phyloP scores from a whole-genome alignment of 148 eudicot species.

The Simmondsia chinensis region DNA sequence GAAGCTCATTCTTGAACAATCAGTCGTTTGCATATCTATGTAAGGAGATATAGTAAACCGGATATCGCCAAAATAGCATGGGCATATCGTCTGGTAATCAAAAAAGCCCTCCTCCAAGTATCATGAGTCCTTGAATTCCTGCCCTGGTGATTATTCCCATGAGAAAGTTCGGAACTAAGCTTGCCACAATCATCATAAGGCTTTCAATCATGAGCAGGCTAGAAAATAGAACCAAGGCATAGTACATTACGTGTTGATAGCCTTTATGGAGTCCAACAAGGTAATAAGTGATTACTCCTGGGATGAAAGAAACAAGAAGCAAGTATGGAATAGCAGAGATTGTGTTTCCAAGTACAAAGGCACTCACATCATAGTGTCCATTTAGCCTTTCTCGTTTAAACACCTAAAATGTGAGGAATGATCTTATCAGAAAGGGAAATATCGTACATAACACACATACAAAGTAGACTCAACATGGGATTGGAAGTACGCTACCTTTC shows the following conservation, averaged over 20 bases:
- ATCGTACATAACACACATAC: no score
- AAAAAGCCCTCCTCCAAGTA: slow-evolving; percentile 49
- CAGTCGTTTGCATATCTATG: slow-evolving; percentile 44
- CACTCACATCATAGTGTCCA: slow-evolving; percentile 46
- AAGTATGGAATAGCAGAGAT: slow-evolving; percentile 40
- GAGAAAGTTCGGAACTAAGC: slow-evolving; percentile 41
- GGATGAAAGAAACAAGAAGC: slow-evolving; percentile 27
- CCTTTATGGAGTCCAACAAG: slow-evolving; percentile 45
- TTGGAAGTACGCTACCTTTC: no score
- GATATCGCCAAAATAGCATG: slow-evolving; percentile 44
- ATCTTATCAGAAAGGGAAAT: no score
- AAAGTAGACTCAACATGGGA: no score
- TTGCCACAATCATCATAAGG: slow-evolving; percentile 56
- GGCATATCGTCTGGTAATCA: slow-evolving; percentile 53
- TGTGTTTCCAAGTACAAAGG: slow-evolving; percentile 44
- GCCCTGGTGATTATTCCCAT: slow-evolving; percentile 61
- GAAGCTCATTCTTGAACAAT: slow-evolving; percentile 43
- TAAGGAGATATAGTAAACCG: slow-evolving; percentile 39
- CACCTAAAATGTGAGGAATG: slow-evolving; percentile 13
- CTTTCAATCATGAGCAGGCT: slow-evolving; percentile 46
- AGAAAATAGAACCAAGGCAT: slow-evolving; percentile 17
- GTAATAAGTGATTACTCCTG: slow-evolving; percentile 40
- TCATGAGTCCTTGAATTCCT: slow-evolving; percentile 50
- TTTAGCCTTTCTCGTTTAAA: slow-evolving; percentile 46
- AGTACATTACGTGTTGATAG: slow-evolving; percentile 28